Conservation (phyloP, 1,139 yeast genomes). For the Wickerhamiella infanticola region DNA sequence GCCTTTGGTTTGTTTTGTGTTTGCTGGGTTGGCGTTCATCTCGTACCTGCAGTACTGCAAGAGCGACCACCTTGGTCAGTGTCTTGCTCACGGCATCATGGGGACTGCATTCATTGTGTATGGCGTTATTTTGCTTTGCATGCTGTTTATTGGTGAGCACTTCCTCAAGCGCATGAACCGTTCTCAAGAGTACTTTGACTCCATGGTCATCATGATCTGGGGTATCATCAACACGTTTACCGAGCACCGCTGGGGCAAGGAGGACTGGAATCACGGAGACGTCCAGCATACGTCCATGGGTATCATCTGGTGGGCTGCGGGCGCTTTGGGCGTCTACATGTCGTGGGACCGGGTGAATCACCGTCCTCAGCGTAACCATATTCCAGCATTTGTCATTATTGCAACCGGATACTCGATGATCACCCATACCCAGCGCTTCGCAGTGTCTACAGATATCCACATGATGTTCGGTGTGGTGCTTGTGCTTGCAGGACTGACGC, state of each 20-base stretch:
- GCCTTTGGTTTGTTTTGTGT: constrained; percentile 40
- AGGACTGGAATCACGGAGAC: constrained; percentile 61
- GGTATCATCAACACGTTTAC: constrained; percentile 90
- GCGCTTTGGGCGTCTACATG: constrained; percentile 64
- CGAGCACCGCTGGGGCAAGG: constrained; percentile 91
- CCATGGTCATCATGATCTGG: constrained; percentile 67
- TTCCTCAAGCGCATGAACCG: constrained; percentile 28
- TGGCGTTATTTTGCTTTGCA: constrained; percentile 52
- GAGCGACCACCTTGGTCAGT: constrained; percentile 61
- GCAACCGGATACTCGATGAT: constrained; percentile 94
- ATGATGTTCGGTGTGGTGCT: constrained; percentile 68
- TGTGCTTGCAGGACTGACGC: constrained; percentile 57
- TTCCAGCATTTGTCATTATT: constrained; percentile 68
- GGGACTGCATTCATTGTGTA: constrained; percentile 74
- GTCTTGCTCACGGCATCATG: constrained; percentile 95
- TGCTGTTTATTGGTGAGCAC: constrained; percentile 38
- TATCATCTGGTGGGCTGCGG: constrained; percentile 91
- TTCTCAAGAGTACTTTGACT: constrained; percentile 80
- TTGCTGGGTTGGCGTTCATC: constrained; percentile 66
- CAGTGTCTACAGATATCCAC: constrained; percentile 73
- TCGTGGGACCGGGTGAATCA: constrained; percentile 37
- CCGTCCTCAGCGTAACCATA: constrained; percentile 40
- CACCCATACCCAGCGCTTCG: constrained; percentile 62
- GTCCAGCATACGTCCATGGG: constrained; percentile 95
- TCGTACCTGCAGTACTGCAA: constrained; percentile 68